phyloP scores from a whole-genome alignment of 345 rosid species.

The Stellera chamaejasme region DNA sequence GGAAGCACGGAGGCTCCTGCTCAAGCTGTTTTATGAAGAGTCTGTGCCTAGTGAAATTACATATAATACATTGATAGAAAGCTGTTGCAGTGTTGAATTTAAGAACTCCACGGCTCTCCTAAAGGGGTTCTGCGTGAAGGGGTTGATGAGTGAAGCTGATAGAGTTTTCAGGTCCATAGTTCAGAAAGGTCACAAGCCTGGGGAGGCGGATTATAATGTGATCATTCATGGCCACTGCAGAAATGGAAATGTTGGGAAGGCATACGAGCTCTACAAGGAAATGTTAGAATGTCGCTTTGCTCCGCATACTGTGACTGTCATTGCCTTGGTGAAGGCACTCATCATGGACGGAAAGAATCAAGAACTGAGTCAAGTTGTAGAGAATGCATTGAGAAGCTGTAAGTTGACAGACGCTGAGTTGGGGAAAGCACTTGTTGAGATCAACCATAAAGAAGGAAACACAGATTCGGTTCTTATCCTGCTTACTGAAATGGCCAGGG shows the following conservation, averaged over 20 bases:
- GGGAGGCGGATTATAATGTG: constrained; percentile 62
- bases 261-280: constrained; percentile 54
- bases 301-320: constrained; percentile 64
- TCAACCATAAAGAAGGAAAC: constrained; percentile 82
- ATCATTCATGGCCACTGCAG: constrained; percentile 83
- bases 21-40: constrained; percentile 69
- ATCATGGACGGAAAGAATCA: constrained; percentile 41
- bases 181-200: constrained; percentile 46
- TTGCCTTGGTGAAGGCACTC: constrained; percentile 61
- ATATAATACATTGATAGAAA: constrained; percentile 62
- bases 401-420: constrained; percentile 70
- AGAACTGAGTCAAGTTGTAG: constrained; percentile 47
- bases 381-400: constrained; percentile 54
- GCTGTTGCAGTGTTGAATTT: constrained; percentile 51
- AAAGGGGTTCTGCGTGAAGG: constrained; percentile 91
- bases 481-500: constrained; percentile 79
- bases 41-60: constrained; percentile 60
- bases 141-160: constrained; percentile 86
- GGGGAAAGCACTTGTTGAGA: constrained; percentile 60
- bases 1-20: constrained; percentile 79
- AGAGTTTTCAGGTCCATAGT: constrained; percentile 57
- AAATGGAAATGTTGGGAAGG: constrained; percentile 48
- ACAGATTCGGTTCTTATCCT: constrained; percentile 63
- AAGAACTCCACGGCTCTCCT: constrained; percentile 59
- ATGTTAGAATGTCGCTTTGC: constrained; percentile 48